A percentile compares a stretch with the other conserved stretches of the same genome.
phyloP scores from a whole-genome alignment of 306 rosid species.

The Lathyrus oleraceus region DNA sequence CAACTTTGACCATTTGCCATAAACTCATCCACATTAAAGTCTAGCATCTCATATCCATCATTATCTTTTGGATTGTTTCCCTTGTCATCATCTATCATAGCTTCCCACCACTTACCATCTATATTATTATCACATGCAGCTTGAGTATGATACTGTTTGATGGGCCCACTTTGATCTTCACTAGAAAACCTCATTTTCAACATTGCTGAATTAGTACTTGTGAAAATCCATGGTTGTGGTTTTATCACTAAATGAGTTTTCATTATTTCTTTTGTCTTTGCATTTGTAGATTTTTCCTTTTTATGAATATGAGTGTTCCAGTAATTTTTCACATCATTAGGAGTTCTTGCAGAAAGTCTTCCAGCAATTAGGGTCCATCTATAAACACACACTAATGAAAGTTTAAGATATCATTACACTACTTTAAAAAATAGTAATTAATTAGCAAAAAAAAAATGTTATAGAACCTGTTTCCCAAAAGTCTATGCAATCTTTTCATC shows the following conservation, averaged over 20 bases:
- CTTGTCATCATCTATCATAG: not conserved
- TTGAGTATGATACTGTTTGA: not conserved
- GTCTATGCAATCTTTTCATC: slow-evolving; percentile 49
- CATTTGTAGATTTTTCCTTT: not conserved
- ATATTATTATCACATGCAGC: not conserved
- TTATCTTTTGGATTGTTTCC: not conserved
- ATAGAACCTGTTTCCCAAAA: slow-evolving; percentile 48
- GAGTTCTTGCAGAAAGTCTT: slow-evolving; percentile 41
- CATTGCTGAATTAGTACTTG: not conserved
- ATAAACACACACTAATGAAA: too few relatives aligned
- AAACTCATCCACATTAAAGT: not conserved
- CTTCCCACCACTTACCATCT: not conserved
- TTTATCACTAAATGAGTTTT: slow-evolving; percentile 20
- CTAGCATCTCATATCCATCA: not conserved
- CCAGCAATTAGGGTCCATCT: slow-evolving; percentile 47
- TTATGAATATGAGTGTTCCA: slow-evolving; percentile 25
- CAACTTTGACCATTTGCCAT: not conserved
- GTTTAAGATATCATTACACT: too few relatives aligned
- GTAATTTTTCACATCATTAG: slow-evolving; percentile 40
- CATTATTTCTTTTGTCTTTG: not conserved
- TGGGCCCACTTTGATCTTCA: not conserved
- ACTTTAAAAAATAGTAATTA: too few relatives aligned
- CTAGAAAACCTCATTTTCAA: not conserved
- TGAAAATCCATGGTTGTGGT: slow-evolving; percentile 15
- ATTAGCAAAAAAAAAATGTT: too few relatives aligned